Evolutionary conservation across 2,329 filamentous ascomycete species (phyloP), one percentile per base, ranked within the genome.

Genomic region (Endoconidiophora laricicola): DNA sequence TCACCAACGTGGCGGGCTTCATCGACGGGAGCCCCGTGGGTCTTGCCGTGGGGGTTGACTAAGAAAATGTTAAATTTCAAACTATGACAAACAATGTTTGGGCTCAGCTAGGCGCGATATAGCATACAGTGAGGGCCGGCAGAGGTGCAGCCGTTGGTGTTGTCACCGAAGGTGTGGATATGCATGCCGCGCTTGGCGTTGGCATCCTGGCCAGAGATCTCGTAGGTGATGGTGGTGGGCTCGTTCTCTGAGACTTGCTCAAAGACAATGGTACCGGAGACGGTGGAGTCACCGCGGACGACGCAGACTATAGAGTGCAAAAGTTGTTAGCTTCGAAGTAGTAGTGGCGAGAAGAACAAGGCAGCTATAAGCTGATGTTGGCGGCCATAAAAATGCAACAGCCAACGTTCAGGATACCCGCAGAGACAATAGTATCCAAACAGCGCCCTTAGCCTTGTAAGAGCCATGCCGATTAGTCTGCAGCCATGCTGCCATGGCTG

Each of bases 121-220:
- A 36, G 71, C 85, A 66, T 73, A 94, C 87, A 98, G 76, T 98
- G 91, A 69, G 91, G 90, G 49, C 91, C 91, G 58, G 91, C 91
- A 58, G 85, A 94, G 58, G 90, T 96, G 84, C 91, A 98, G 68
- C 91, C 91, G 72, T 98, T 98, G 76, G 91, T 96, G 79, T 96
- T 96, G 78, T 96, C 91, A 67, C 91, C 91, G 64, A 94, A 98
- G 68, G 91, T 86, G 76, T 98, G 91, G 64, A 98, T 81, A 77
- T 98, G 91, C 78, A 96, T 87, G 69, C 86, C 91, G 70, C 91
- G 90, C 80, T 94, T 79, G 64, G 91, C 88, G 68, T 94, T 94
- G 70, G 90, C 63, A 65, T 96, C 88, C 71, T 95, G 75, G 70
- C 91, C 90, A 55, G 77, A 75, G 70, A 98, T 87, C 70, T 95